Conservation (phyloP, 768 basidiomycete genomes). For the Agrocybe pediades region DNA sequence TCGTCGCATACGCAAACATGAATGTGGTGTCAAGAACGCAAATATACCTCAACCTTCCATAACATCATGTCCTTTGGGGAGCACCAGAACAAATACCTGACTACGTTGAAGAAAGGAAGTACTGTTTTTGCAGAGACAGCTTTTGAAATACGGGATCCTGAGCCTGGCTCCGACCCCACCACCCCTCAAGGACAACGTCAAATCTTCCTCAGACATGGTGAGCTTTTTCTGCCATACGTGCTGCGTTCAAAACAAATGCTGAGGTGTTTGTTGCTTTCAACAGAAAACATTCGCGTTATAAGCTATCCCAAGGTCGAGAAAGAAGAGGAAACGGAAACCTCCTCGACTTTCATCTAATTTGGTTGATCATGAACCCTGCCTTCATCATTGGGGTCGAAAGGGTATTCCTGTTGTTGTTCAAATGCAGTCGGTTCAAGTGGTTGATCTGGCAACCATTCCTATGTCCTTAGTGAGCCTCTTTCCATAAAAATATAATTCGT, state of each 20-base stretch:
- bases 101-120: constrained; percentile 65
- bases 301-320: constrained; percentile 26
- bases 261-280: constrained; percentile 3
- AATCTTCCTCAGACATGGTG: constrained; percentile 82
- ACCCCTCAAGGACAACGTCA: constrained; percentile 77
- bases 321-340: neutral
- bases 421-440: constrained; percentile 23
- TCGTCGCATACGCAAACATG: neutral
- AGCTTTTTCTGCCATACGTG: constrained; percentile 15
- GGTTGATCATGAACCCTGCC: neutral
- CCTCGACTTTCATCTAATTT: neutral
- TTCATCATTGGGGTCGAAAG: constrained; percentile 30
- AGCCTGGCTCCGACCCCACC: constrained; percentile 61
- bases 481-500: constrained; percentile 2
- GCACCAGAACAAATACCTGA: constrained; percentile 60
- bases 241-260: neutral
- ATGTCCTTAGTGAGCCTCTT: constrained; percentile 7
- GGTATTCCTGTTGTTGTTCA: constrained; percentile 37
- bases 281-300: constrained; percentile 60
- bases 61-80: constrained; percentile 74
- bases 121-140: constrained; percentile 82
- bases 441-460: constrained; percentile 38
- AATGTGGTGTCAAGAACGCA: constrained; percentile 43
- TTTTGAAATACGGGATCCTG: constrained; percentile 77
- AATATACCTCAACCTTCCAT: constrained; percentile 70